Evolutionary conservation across 495 filamentous ascomycete genomes (phyloP), one percentile per base, ranked within the genome.

Genomic region (Parachaetomium inaequale): DNA sequence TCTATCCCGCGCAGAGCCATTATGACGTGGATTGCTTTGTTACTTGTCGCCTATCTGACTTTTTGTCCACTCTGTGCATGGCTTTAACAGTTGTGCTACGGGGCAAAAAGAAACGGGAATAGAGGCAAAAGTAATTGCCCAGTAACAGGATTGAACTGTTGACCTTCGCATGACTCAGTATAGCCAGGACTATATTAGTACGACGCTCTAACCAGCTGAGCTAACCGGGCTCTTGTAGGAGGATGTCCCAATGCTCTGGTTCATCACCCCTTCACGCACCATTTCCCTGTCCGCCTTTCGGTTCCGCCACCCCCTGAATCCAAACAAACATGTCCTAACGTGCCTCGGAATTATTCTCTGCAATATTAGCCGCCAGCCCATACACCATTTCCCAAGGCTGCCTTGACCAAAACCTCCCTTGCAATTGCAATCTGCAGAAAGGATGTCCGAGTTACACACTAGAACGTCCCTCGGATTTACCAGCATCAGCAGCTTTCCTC

Each of bases 181-280:
- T 55, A 61, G 31, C 29, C 2, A 4, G 19, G 6, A 14, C 21
- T 17, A 54, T 66, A 66, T 66, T 66, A 66, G 63, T 66, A 66
- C 63, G 55, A 66, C 63, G 63, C 63, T 66, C 63, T 66, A 66
- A 66, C 63, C 63, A 66, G 63, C 63, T 62, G 63, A 62, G 63
- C 63, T 66, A 66, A 66, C 50, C 63, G 63, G 63, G 63, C 64
- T 46, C 1, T 23, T 46, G n/a, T 46, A 14, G 7, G 45, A 36
- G 28, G 45, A 25, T 26, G 45, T 1, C 2, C 4, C 2, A 23
- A 6, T 34, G 32, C 40, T n/a, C n/a, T n/a, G n/a, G n/a, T n/a
- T n/a, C n/a, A n/a, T n/a, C n/a, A n/a, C n/a, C n/a, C n/a, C n/a
- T n/a, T n/a, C n/a, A n/a, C n/a, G n/a, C n/a, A n/a, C n/a, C n/a